A percentile compares a stretch with the other conserved stretches of the same genome.
These are phyloP conservation scores for Exserohilum turcica DNA, from an alignment of 2,329 filamentous ascomycete species.

Conservation along the genomic window DNA sequence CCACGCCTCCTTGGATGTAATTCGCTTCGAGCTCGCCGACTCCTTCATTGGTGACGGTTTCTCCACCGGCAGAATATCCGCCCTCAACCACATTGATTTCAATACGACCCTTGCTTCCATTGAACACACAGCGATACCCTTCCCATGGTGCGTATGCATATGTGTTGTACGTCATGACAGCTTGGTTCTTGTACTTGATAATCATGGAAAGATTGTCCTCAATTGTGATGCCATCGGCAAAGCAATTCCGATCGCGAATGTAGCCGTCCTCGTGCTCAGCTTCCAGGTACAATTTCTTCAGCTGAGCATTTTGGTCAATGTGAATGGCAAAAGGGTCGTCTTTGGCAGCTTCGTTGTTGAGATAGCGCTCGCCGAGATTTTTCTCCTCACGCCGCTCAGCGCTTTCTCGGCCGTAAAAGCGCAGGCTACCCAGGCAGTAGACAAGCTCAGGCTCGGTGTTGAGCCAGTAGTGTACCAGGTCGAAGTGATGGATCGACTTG, in stretches of 20 bases:
- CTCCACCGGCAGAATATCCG: slow-evolving; percentile 63
- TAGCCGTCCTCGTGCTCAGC: slow-evolving; percentile 68
- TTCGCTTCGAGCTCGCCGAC: slow-evolving; percentile 6
- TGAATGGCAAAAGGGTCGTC: slow-evolving; percentile 65
- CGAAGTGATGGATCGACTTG: slow-evolving; percentile 68
- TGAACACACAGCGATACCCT: slow-evolving; percentile 63
- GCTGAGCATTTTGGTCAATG: slow-evolving; percentile 57
- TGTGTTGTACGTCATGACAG: slow-evolving; percentile 63
- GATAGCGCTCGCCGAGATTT: slow-evolving; percentile 57
- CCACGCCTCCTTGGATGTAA: slow-evolving; percentile 5
- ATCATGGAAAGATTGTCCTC: slow-evolving; percentile 68
- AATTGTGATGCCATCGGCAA: slow-evolving; percentile 67
- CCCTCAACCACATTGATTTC: slow-evolving; percentile 68
- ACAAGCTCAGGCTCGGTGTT: slow-evolving; percentile 61
- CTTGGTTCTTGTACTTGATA: slow-evolving; percentile 62
- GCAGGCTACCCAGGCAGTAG: slow-evolving; percentile 62
- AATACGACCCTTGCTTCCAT: slow-evolving; percentile 62
- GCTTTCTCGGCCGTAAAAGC: slow-evolving; percentile 67
- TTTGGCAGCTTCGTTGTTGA: slow-evolving; percentile 58
- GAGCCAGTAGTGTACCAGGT: slow-evolving; percentile 68
- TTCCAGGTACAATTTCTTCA: slow-evolving; percentile 65
- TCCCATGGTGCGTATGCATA: slow-evolving; percentile 68
- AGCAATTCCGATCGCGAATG: slow-evolving; percentile 66
- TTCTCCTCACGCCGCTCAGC: slow-evolving; percentile 61
- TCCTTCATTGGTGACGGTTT: slow-evolving; percentile 6